Percentiles rank a stretch among this genome's conserved stretches.
These are phyloP conservation scores for Phyllosticta citrichinensis DNA, from an alignment of 2,329 filamentous ascomycete species.

Conservation along the genomic window DNA sequence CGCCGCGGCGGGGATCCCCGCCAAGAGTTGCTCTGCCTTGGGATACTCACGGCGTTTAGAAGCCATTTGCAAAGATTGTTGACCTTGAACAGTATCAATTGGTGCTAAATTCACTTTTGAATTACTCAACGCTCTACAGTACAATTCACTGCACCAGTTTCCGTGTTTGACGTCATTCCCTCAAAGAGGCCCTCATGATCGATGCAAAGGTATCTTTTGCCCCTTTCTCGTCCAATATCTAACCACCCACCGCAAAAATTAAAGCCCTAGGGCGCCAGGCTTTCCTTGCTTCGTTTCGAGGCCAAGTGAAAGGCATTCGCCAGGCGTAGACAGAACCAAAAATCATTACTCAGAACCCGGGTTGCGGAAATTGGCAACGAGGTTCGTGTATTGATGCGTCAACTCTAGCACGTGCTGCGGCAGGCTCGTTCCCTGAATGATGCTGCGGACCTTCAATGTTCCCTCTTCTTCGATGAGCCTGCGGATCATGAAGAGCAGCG, in stretches of 20 bases:
- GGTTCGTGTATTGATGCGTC: constrained; percentile 88
- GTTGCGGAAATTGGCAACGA: constrained; percentile 92
- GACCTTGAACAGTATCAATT: neutral
- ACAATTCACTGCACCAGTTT: neutral
- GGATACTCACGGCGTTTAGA: neutral
- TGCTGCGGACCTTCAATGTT: constrained; percentile 91
- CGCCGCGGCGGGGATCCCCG: neutral
- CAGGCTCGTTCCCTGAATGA: constrained; percentile 90
- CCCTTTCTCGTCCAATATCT: neutral
- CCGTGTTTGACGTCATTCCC: neutral
- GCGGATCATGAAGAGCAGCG: constrained; percentile 76
- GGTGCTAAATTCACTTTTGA: neutral
- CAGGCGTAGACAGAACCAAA: neutral
- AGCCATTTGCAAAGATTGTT: neutral
- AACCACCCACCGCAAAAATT: neutral
- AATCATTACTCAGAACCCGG: constrained; percentile 60
- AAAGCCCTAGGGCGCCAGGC: neutral
- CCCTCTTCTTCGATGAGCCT: constrained; percentile 96
- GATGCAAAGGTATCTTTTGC: constrained; percentile 9
- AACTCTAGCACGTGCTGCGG: constrained; percentile 88
- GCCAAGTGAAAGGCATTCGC: neutral
- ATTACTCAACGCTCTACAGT: neutral
- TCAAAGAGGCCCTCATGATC: neutral
- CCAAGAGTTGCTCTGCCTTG: neutral
- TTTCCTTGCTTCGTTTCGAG: neutral